Conservation (phyloP, 2,329 filamentous ascomycete genomes). For the Calonectria henricotiae region DNA sequence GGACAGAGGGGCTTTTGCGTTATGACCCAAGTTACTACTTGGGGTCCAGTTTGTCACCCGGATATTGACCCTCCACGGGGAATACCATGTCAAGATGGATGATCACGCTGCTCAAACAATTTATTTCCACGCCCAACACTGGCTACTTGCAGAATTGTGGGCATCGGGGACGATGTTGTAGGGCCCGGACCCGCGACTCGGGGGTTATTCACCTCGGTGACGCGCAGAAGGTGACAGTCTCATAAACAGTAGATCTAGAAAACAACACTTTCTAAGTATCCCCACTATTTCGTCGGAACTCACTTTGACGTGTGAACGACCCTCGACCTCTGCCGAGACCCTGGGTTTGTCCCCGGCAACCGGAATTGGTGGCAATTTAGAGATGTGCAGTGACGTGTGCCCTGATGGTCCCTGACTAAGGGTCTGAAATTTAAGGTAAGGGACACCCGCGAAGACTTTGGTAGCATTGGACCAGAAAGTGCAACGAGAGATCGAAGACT, state of each 20-base stretch:
- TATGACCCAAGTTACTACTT: conserved; percentile 24
- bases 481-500: not conserved
- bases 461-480: not conserved
- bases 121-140: conserved; percentile 6
- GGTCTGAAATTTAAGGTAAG: not conserved
- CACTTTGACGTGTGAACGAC: conserved; percentile 16
- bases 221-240: conserved; percentile 13
- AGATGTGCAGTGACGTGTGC: not conserved
- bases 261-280: not conserved
- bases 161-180: conserved; percentile 15
- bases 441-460: not conserved
- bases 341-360: conserved; percentile 11
- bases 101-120: conserved; percentile 19
- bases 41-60: conserved; percentile 12
- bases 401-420: conserved; percentile 6
- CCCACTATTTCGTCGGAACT: conserved; percentile 22
- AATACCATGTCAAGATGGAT: conserved; percentile 16
- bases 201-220: conserved; percentile 16
- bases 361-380: conserved; percentile 7
- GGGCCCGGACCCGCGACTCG: conserved; percentile 15
- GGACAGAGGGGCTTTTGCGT: conserved; percentile 21
- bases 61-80: conserved; percentile 17
- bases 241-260: conserved; percentile 16
- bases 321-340: conserved; percentile 17
- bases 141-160: not conserved